Evolutionary conservation across 2,329 filamentous ascomycete species (phyloP).

Genomic region (Ceratocystis colombiana): DNA sequence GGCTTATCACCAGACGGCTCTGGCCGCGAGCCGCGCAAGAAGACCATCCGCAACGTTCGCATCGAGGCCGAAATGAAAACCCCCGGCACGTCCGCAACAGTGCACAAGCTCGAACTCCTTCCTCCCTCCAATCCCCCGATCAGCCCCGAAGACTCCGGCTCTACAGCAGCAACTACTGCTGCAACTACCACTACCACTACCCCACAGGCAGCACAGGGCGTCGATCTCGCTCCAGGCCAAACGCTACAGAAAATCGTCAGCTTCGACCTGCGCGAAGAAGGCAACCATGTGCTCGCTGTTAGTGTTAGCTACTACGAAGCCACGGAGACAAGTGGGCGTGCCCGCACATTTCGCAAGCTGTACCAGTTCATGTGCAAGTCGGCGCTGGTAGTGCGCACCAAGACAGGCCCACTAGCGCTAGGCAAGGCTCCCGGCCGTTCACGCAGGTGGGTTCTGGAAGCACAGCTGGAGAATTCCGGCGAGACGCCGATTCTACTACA

Average conservation of each 20-base stretch:
- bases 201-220: constrained; percentile 38
- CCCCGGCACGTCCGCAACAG: constrained; percentile 46
- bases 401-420: constrained; percentile 55
- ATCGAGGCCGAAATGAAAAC: constrained; percentile 95
- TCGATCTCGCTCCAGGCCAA: constrained; percentile 50
- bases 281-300: constrained; percentile 84
- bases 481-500: constrained; percentile 75
- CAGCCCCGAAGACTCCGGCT: constrained; percentile 24
- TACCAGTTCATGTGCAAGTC: constrained; percentile 95
- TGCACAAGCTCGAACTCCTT: constrained; percentile 57
- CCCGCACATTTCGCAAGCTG: constrained; percentile 82
- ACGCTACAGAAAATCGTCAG: constrained; percentile 73
- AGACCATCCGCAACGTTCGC: constrained; percentile 61
- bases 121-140: constrained; percentile 27
- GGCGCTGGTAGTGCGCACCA: constrained; percentile 81
- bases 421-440: constrained; percentile 29
- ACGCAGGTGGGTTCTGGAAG: constrained; percentile 67
- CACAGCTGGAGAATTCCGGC: constrained; percentile 89
- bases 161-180: constrained; percentile 28
- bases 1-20: constrained; percentile 19
- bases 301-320: constrained; percentile 92
- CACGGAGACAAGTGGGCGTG: constrained; percentile 56
- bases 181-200: constrained; percentile 35
- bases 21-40: constrained; percentile 29
- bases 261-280: constrained; percentile 88